Conservation (phyloP, 257 asterid genomes). For the Capsicum pubescens region DNA sequence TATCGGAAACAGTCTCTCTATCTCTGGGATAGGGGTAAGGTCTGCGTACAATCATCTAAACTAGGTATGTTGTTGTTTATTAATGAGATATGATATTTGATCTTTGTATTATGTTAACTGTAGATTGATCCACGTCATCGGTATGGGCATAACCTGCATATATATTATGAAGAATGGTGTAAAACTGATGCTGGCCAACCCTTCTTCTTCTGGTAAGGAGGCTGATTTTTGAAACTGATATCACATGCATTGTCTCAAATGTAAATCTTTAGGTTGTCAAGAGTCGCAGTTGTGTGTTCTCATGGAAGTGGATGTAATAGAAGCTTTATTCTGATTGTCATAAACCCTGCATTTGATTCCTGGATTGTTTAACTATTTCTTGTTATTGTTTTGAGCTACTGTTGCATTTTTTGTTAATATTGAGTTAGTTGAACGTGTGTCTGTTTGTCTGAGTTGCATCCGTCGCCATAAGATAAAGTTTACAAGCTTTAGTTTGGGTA, state of each 20-base stretch:
- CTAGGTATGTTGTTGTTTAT: not conserved
- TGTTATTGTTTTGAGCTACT: not conserved
- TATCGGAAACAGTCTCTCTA: too few relatives aligned
- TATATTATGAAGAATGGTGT: conserved; percentile 89
- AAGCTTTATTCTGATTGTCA: not conserved
- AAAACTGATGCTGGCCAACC: conserved; percentile 82
- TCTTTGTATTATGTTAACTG: conserved; percentile 17
- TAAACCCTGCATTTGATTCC: not conserved
- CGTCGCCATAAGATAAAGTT: not conserved
- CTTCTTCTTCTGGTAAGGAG: conserved; percentile 90
- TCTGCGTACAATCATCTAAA: too few relatives aligned
- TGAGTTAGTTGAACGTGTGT: not conserved
- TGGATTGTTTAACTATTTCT: not conserved
- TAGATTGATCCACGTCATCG: conserved; percentile 98
- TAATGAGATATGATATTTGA: not conserved
- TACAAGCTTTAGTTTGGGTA: not conserved
- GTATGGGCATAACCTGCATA: conserved; percentile 87
- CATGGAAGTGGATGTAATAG: not conserved
- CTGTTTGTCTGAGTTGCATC: not conserved
- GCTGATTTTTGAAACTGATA: conserved; percentile 21
- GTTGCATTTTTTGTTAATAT: not conserved
- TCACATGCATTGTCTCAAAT: conserved; percentile 7
- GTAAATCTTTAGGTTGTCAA: not conserved
- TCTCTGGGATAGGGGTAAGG: too few relatives aligned
- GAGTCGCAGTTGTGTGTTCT: not conserved